Percentiles rank a stretch among this genome's conserved stretches.
phyloP scores from a whole-genome alignment of 2,329 filamentous ascomycete genomes.

The Emmonsiellopsis sp. region DNA sequence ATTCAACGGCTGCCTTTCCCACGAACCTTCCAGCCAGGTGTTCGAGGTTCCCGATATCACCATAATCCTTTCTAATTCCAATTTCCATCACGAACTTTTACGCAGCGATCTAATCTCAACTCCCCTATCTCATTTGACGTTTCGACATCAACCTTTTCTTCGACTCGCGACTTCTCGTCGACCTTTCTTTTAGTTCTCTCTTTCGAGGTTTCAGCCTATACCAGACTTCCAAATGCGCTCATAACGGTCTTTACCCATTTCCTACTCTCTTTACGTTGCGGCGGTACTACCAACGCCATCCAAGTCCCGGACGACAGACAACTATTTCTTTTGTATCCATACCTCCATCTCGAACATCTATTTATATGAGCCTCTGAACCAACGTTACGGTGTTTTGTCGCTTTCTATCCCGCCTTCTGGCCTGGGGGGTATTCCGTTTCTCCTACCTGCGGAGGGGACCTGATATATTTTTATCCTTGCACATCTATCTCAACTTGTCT shows the following conservation, averaged over 20 bases:
- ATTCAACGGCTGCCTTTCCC: background rate
- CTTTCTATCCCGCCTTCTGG: constrained; percentile 3
- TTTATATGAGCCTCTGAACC: constrained; percentile 33
- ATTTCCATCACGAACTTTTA: constrained; percentile 12
- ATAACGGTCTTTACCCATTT: constrained; percentile 14
- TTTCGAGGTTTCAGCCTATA: background rate
- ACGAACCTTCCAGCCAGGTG: constrained; percentile 6
- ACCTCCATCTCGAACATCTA: constrained; percentile 5
- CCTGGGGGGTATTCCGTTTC: constrained; percentile 3
- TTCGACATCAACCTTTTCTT: constrained; percentile 1
- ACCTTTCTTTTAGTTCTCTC: background rate
- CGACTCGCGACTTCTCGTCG: background rate
- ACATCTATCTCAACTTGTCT: constrained; percentile 14
- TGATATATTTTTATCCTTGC: constrained; percentile 13
- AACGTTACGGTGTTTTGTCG: constrained; percentile 27
- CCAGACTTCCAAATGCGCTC: constrained; percentile 11
- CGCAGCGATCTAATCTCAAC: constrained; percentile 11
- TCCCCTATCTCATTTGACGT: background rate
- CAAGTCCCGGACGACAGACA: constrained; percentile 20
- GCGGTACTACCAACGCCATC: constrained; percentile 9
- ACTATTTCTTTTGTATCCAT: constrained; percentile 11
- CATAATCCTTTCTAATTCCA: constrained; percentile 1
- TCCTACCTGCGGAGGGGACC: constrained; percentile 12
- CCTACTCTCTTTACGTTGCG: constrained; percentile 2
- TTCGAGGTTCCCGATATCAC: constrained; percentile 2